These are phyloP conservation scores for Trichophyton benhamiae DNA, from an alignment of 2,329 filamentous ascomycete species.

Conservation along the genomic window DNA sequence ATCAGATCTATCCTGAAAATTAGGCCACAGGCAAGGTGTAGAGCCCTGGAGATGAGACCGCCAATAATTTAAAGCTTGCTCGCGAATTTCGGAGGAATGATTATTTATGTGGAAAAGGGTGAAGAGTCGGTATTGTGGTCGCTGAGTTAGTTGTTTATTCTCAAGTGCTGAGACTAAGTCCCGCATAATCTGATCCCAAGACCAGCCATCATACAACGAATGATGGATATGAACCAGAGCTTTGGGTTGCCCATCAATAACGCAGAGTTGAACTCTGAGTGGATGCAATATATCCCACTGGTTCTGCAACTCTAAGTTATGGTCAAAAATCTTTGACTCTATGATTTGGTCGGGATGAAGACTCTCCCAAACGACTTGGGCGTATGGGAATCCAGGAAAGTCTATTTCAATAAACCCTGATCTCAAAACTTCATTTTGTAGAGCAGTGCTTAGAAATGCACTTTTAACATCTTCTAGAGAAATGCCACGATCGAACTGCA, in stretches of 20 bases:
- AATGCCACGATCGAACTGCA: slow-evolving; percentile 40
- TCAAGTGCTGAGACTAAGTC: slow-evolving; percentile 50
- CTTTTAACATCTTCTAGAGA: slow-evolving; percentile 31
- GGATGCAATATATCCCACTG: slow-evolving; percentile 42
- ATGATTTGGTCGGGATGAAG: slow-evolving; percentile 37
- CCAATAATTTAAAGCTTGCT: slow-evolving; percentile 54
- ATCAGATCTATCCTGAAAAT: slow-evolving; percentile 37
- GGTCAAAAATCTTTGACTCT: slow-evolving; percentile 29
- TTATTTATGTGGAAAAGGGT: slow-evolving; percentile 36
- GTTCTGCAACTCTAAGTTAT: slow-evolving; percentile 28
- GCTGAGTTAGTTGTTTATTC: slow-evolving; percentile 19
- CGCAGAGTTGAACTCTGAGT: slow-evolving; percentile 47
- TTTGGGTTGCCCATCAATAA: slow-evolving; percentile 15
- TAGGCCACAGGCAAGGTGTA: slow-evolving; percentile 45
- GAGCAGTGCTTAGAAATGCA: slow-evolving; percentile 41
- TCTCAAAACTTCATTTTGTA: slow-evolving; percentile 54
- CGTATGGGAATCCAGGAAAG: slow-evolving; percentile 37
- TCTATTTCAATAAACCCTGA: slow-evolving; percentile 55
- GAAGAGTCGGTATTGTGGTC: slow-evolving; percentile 52
- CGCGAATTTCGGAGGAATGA: slow-evolving; percentile 20
- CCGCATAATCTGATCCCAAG: slow-evolving; percentile 58
- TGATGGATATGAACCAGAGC: slow-evolving; percentile 58
- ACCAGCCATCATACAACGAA: slow-evolving; percentile 88
- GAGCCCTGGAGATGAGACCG: slow-evolving; percentile 49
- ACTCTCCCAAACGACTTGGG: slow-evolving; percentile 52